A percentile compares a stretch with the other conserved stretches of the same genome.
These are phyloP conservation scores for Calonectria pseudoturangicola DNA, from an alignment of 2,329 filamentous ascomycete genomes.

Conservation along the genomic window DNA sequence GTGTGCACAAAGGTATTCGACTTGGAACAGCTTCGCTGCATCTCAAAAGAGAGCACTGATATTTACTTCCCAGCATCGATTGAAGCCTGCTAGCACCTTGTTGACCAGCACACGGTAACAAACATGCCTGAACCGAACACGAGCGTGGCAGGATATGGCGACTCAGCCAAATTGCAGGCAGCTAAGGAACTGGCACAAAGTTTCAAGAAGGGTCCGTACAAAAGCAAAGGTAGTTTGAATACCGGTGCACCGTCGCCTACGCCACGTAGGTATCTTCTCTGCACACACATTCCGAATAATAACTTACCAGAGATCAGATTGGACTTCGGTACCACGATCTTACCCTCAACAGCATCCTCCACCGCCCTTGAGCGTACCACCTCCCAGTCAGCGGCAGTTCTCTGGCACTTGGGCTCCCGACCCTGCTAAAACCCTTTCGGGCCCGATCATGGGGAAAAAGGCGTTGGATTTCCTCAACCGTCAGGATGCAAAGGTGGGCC, in stretches of 20 bases:
- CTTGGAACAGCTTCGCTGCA: too few species aligned
- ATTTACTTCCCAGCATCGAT: background rate
- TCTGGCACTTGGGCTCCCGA: constrained; percentile 35
- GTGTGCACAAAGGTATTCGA: background rate
- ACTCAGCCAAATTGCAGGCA: constrained; percentile 53
- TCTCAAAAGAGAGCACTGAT: background rate
- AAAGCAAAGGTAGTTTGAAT: constrained; percentile 2
- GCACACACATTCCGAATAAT: background rate
- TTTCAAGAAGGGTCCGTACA: constrained; percentile 49
- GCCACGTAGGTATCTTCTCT: background rate
- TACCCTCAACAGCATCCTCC: background rate
- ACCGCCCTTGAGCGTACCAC: constrained; percentile 28
- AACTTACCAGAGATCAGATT: background rate
- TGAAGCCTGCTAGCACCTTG: too few species aligned
- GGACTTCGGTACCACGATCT: background rate
- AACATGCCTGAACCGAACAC: constrained; percentile 13
- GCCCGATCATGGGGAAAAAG: constrained; percentile 47
- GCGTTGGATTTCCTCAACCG: constrained; percentile 51
- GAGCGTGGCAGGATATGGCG: constrained; percentile 48
- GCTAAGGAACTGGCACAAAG: constrained; percentile 53
- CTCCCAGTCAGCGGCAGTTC: constrained; percentile 49
- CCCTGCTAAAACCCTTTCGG: constrained; percentile 36
- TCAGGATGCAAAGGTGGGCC: constrained; percentile 31
- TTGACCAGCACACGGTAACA: too few species aligned
- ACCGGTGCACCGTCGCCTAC: background rate